A percentile compares a stretch with the other conserved stretches of the same genome.
These are phyloP conservation scores for Fusarium tricinctum DNA, from an alignment of 2,329 filamentous ascomycete genomes.

Conservation along the genomic window DNA sequence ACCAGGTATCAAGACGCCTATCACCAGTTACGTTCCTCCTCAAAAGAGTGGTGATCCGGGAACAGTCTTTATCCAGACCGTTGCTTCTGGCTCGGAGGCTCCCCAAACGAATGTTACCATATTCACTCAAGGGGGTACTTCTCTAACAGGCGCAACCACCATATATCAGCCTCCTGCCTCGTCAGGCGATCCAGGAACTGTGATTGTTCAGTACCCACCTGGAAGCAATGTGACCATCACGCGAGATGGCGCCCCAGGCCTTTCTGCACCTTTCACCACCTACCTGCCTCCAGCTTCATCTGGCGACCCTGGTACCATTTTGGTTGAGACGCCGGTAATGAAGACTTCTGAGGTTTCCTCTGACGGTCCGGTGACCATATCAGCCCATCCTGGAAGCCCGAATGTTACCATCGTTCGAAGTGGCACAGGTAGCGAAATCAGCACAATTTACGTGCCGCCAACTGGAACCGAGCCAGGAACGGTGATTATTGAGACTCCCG, in stretches of 20 bases:
- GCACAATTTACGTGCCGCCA: conserved; percentile 9
- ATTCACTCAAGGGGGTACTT: no score
- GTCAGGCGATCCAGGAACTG: no score
- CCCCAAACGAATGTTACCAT: no score
- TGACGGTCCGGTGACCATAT: conserved; percentile 1
- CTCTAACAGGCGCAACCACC: no score
- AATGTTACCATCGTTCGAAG: conserved; percentile 21
- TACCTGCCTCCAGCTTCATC: conserved; percentile 8
- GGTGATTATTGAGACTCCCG: conserved; percentile 19
- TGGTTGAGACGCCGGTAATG: conserved; percentile 8
- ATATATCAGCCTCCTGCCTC: no score
- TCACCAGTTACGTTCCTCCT: no score
- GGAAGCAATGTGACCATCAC: conserved; percentile 24
- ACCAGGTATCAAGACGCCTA: no score
- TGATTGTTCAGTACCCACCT: no score
- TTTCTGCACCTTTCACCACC: conserved; percentile 18
- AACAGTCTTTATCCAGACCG: no score
- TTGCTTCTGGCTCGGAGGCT: conserved; percentile 16
- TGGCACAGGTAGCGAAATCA: conserved; percentile 8
- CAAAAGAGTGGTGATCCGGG: no score
- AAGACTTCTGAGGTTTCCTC: not conserved
- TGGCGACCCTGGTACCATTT: conserved; percentile 14
- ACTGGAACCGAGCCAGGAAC: conserved; percentile 20
- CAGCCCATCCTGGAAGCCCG: conserved; percentile 6
- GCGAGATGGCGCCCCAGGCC: conserved; percentile 19